Base-by-base conservation (phyloP, 176 grass and related monocot species). In the Zoysia japonica region DNA sequence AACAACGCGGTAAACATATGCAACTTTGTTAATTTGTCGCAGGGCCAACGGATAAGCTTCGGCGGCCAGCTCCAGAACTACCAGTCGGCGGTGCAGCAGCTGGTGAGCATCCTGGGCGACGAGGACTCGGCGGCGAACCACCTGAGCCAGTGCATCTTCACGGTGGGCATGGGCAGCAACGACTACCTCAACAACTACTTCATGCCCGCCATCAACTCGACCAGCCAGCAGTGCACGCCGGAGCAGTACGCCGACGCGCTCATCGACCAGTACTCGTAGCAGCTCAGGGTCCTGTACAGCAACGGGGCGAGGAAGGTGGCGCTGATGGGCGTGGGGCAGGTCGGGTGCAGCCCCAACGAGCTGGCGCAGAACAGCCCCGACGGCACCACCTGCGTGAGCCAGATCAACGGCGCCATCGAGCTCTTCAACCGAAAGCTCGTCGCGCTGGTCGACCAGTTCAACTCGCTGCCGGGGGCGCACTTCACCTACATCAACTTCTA, bases 111-210 rank as follows among this genome's bases (percentile, higher is more conserved):
- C 67, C 80, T 97, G 66, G 94, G 94, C 19, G 82, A 88, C 67
- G 85, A 94, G 83, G 87, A 88, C 81, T 57, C 94, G 0, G 78
- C 94, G 47, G 87, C 91, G 7, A 87, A 28, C 82, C 91, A 94
- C 80, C 83, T 97, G 56, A 97, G 91, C 83, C 89, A 87, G 79
- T 97, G 94, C 89, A 92, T 94, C 61, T 94, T 97, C 87, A 86
- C 89, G 1, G 83, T 97, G 5, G 91, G 89, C 37, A 94, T 97
- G 89, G 94, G 94, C 70, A 94, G 91, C 89, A 97, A 97, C 51
- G 94, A 97, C 76, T 97, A 97, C 75, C 88, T 97, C 74, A 97
- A 97, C 87, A 97, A 97, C 85, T 94, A 97, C 86, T 97, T 97
- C 94, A 97, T 97, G 94, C 89, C 94, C 0, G 5, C 76, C 3